Percentiles rank a stretch among this genome's conserved stretches.
These are phyloP conservation scores for Phlebiopsis flavidoalba DNA, from an alignment of 768 basidiomycete species.

Conservation along the genomic window DNA sequence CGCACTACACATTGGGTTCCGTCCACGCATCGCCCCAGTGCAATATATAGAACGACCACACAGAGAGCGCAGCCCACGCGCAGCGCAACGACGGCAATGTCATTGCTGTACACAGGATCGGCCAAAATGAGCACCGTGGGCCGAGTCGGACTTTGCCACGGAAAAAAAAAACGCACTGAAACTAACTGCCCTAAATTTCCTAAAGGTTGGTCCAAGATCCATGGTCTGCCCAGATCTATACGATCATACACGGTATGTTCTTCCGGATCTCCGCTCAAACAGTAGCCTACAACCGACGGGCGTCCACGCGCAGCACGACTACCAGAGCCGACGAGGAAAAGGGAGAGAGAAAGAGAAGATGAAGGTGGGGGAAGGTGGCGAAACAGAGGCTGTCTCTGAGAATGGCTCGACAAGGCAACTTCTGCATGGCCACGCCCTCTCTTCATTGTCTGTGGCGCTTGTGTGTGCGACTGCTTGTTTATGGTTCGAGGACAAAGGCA, in stretches of 20 bases:
- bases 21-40: slow-evolving; percentile 44
- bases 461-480: not conserved
- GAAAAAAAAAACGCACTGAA: slow-evolving; percentile 19
- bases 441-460: slow-evolving; percentile 7
- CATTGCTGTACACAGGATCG: slow-evolving; percentile 29
- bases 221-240: slow-evolving; percentile 8
- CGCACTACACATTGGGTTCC: slow-evolving; percentile 40
- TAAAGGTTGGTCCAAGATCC: slow-evolving; percentile 20
- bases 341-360: not conserved
- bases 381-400: not conserved
- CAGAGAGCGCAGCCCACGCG: slow-evolving; percentile 44
- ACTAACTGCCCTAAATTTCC: slow-evolving; percentile 18
- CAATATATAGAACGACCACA: slow-evolving; percentile 39
- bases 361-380: not conserved
- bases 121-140: not conserved
- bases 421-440: not conserved
- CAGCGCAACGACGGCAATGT: slow-evolving; percentile 39
- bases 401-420: not conserved
- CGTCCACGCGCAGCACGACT: not conserved
- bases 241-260: not conserved
- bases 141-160: not conserved
- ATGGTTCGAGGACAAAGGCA: slow-evolving; percentile 1
- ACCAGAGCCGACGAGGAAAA: not conserved
- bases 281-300: not conserved
- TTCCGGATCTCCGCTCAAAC: not conserved